A percentile compares a stretch with the other conserved stretches of the same genome.
These are phyloP conservation scores for Mycena polygramma DNA, from an alignment of 768 basidiomycete species.

Conservation along the genomic window DNA sequence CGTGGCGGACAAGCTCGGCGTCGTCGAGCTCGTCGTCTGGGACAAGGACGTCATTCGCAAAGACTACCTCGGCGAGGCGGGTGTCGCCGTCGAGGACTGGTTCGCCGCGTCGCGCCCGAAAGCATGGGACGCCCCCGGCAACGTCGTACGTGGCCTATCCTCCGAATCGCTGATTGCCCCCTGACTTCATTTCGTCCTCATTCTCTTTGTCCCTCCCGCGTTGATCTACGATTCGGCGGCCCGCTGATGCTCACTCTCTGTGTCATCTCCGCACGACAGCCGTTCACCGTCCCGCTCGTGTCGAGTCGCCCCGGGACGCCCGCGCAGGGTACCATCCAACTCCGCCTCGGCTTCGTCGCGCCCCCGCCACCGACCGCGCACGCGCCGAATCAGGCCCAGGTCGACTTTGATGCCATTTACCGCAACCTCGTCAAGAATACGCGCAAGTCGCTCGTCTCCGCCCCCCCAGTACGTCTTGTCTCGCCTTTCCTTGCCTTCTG, in stretches of 20 bases:
- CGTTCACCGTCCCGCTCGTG: conserved; percentile 54
- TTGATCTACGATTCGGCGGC: background rate
- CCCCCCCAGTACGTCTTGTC: conserved; percentile 74
- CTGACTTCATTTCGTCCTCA: conserved; percentile 10
- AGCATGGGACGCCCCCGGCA: conserved; percentile 72
- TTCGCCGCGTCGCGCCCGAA: conserved; percentile 62
- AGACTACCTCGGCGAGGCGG: conserved; percentile 94
- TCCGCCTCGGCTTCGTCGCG: conserved; percentile 63
- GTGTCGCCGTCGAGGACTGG: conserved; percentile 86
- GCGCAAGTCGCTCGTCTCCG: conserved; percentile 76
- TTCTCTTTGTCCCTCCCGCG: conserved; percentile 23
- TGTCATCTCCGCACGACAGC: conserved; percentile 38
- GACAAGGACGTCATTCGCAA: conserved; percentile 92
- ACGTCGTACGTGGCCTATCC: conserved; percentile 65
- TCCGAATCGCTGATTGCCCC: background rate
- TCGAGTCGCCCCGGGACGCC: conserved; percentile 58
- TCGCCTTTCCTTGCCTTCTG: conserved; percentile 3
- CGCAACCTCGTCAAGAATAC: conserved; percentile 73
- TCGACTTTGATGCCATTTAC: conserved; percentile 74
- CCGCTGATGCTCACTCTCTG: background rate
- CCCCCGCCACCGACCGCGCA: conserved; percentile 58
- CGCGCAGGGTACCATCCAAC: conserved; percentile 54
- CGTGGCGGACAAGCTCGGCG: conserved; percentile 77
- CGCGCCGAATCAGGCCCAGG: conserved; percentile 43
- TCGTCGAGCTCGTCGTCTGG: conserved; percentile 91